Base-by-base conservation (phyloP, 2,329 filamentous ascomycete species). In the Trichoderma guizhouense region DNA sequence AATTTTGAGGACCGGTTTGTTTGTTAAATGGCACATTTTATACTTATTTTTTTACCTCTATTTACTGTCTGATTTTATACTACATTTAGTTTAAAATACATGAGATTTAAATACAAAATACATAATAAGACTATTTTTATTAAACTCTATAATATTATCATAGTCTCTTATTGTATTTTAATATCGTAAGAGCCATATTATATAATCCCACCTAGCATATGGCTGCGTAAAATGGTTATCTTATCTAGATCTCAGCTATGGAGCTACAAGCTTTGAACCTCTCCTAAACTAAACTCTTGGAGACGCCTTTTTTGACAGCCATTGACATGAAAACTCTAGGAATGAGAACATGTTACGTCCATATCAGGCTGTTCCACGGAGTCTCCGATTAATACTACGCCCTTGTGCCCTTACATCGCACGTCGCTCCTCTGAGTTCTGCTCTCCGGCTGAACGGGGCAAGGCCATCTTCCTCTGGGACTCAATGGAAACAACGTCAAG, bases 401-500 rank as follows among this genome's bases (percentile, higher is more conserved):
- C 21, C 26, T 1, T 47, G 21, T 36, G 28, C 28, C 32, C 36
- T 26, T 32, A 12, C 51, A 14, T 43, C 34, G 5, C 51, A n/a
- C 5, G 9, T 14, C 15, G 8, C 36, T 18, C 7, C n/a, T 47
- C 34, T 62, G n/a, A 7, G 39, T 11, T 28, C 32, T 14, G 21
- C 63, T 7, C 34, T 43, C 3, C 8, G 32, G 24, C 26, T 71
- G 24, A 64, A 18, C 12, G 32, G 63, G 7, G 36, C 11, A 28
- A 57, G 69, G 26, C 47, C 28, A 11, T 63, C 68, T 26, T 80
- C 86, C 0, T 94, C 93, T 3, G 93, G 91, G 1, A 92, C 88
- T 65, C 86, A 90, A 81, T 99, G 96, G 96, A 93, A 94, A 80
- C 86, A 87, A 67, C 91, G 96, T 24, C 95, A 98, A 79, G 84